phyloP scores from a whole-genome alignment of 306 rosid genomes.

The Argentina anserina region DNA sequence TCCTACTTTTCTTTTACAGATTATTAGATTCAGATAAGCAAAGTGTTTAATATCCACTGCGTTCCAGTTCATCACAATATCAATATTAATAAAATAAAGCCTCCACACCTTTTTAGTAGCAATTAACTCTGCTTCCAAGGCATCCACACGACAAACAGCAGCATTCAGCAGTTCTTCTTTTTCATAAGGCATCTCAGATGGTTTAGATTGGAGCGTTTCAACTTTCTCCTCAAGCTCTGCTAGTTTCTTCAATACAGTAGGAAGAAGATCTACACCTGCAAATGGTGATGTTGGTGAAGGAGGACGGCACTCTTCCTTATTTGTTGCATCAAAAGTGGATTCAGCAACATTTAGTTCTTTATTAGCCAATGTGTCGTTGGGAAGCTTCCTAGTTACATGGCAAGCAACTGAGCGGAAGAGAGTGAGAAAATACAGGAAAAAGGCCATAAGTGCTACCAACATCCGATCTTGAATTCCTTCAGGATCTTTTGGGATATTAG shows the following conservation, averaged over 20 bases:
- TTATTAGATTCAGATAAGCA: background rate
- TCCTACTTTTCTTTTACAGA: background rate
- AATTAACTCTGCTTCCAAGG: conserved; percentile 91
- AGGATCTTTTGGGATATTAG: conserved; percentile 32
- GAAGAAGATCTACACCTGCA: conserved; percentile 45
- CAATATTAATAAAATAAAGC: background rate
- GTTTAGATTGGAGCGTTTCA: conserved; percentile 70
- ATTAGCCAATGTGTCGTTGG: conserved; percentile 30
- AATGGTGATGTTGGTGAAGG: conserved; percentile 40
- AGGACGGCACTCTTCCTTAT: conserved; percentile 34
- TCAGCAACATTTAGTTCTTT: conserved; percentile 33
- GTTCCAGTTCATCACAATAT: background rate
- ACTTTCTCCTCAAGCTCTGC: conserved; percentile 91
- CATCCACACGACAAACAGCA: conserved; percentile 97
- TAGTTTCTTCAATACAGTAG: conserved; percentile 61
- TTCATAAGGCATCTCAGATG: conserved; percentile 87
- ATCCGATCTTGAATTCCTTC: conserved; percentile 51
- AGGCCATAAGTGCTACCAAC: conserved; percentile 53
- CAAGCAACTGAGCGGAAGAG: conserved; percentile 40
- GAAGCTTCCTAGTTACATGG: conserved; percentile 50
- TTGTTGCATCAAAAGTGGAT: conserved; percentile 27
- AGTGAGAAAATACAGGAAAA: conserved; percentile 53
- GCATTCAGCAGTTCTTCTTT: conserved; percentile 94
- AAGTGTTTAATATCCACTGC: background rate
- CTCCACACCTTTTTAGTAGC: conserved; percentile 78